These are phyloP conservation scores for Isoetes engelmannii DNA, from an alignment of 83 land plant species.

Conservation along the genomic window DNA sequence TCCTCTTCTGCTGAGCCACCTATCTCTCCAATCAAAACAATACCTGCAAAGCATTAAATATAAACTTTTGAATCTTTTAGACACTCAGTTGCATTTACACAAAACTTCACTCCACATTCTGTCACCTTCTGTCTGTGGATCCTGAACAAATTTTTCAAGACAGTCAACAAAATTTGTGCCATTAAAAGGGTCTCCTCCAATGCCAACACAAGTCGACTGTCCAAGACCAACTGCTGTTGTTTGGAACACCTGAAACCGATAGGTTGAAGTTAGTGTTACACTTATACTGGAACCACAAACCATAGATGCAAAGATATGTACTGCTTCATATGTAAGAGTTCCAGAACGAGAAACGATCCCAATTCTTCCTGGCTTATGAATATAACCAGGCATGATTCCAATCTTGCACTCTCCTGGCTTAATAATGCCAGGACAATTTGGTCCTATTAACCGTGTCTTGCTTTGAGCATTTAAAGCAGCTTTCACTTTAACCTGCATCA, in stretches of 20 bases:
- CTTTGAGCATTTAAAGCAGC: slow-evolving; percentile 80
- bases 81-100: no score
- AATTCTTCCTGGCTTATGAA: slow-evolving; percentile 88
- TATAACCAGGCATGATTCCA: slow-evolving; percentile 97
- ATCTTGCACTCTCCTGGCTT: slow-evolving; percentile 98
- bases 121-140: slow-evolving; percentile 94
- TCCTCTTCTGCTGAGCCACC: slow-evolving; percentile 97
- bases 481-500: slow-evolving; percentile 66
- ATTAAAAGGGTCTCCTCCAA: slow-evolving; percentile 96
- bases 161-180: slow-evolving; percentile 97
- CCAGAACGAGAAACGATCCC: slow-evolving; percentile 97
- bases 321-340: slow-evolving; percentile 94
- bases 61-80: no score
- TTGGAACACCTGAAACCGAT: slow-evolving; percentile 55
- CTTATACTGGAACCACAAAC: background rate
- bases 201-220: slow-evolving; percentile 94
- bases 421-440: slow-evolving; percentile 95
- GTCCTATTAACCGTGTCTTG: slow-evolving; percentile 83
- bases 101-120: background rate
- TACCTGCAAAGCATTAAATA: slow-evolving; percentile 32
- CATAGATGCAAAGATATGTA: slow-evolving; percentile 18
- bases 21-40: slow-evolving; percentile 86
- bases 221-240: slow-evolving; percentile 94
- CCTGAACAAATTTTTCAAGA: slow-evolving; percentile 58
- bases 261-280: background rate